phyloP scores from a whole-genome alignment of 352 stramenopile genomes.

The Phytophthora macrochlamydospora region DNA sequence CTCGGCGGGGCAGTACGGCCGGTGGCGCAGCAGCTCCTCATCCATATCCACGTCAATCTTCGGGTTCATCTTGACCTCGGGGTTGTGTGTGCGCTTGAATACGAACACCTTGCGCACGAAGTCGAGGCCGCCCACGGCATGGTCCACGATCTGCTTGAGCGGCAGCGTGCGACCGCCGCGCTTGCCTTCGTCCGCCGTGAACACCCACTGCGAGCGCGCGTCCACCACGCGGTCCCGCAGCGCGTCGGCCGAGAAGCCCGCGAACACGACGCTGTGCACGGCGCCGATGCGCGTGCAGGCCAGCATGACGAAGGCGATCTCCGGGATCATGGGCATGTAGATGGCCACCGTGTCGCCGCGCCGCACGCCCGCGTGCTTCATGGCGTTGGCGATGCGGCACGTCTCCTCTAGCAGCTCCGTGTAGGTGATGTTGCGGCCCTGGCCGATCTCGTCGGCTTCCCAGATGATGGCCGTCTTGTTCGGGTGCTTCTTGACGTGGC shows the following conservation, averaged over 20 bases:
- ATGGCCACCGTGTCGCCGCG: slow-evolving; percentile 96
- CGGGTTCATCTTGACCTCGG: slow-evolving; percentile 74
- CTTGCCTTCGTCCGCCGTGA: slow-evolving; percentile 93
- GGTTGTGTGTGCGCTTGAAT: slow-evolving; percentile 89
- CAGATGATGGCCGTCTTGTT: slow-evolving; percentile 96
- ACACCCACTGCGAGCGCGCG: slow-evolving; percentile 85
- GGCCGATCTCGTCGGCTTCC: slow-evolving; percentile 95
- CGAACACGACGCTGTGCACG: slow-evolving; percentile 98
- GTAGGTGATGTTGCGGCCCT: slow-evolving; percentile 64
- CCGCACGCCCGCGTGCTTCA: slow-evolving; percentile 84
- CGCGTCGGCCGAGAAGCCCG: slow-evolving; percentile 93
- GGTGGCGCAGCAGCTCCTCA: slow-evolving; percentile 82
- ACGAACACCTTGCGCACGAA: slow-evolving; percentile 95
- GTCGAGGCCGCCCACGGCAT: slow-evolving; percentile 83
- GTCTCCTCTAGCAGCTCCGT: slow-evolving; percentile 46
- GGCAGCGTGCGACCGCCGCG: slow-evolving; percentile 92
- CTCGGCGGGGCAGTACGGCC: slow-evolving; percentile 95
- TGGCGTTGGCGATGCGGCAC: slow-evolving; percentile 94
- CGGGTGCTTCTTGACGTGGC: slow-evolving; percentile 75
- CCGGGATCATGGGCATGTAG: slow-evolving; percentile 99
- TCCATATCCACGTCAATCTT: slow-evolving; percentile 92
- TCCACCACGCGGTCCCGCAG: slow-evolving; percentile 95
- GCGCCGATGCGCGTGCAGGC: slow-evolving; percentile 97
- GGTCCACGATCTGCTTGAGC: slow-evolving; percentile 97
- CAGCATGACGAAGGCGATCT: slow-evolving; percentile 97